phyloP scores from a whole-genome alignment of 768 basidiomycete genomes.

The Sutorius australiensis region DNA sequence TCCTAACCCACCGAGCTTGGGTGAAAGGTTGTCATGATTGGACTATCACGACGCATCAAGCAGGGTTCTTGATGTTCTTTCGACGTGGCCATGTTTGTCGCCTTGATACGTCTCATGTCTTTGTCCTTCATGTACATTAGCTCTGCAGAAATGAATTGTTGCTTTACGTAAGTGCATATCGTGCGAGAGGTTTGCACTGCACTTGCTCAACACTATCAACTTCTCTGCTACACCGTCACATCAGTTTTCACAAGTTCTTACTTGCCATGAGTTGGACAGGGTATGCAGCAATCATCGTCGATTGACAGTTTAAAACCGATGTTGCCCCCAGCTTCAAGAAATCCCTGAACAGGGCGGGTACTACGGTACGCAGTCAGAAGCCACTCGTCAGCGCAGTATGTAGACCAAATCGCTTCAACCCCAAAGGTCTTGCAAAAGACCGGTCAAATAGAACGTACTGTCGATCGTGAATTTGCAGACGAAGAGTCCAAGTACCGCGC shows the following conservation, averaged over 20 bases:
- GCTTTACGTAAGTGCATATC: slow-evolving; percentile 18
- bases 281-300: slow-evolving; percentile 24
- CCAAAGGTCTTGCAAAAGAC: slow-evolving; percentile 91
- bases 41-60: neutral
- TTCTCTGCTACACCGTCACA: neutral
- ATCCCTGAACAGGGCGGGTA: slow-evolving; percentile 86
- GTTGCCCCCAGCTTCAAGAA: slow-evolving; percentile 75
- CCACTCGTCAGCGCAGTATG: neutral
- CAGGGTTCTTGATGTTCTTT: neutral
- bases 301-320: neutral
- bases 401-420: slow-evolving; percentile 6
- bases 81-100: neutral
- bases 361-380: slow-evolving; percentile 56
- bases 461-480: slow-evolving; percentile 89
- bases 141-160: neutral
- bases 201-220: neutral
- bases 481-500: slow-evolving; percentile 88
- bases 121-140: slow-evolving; percentile 1
- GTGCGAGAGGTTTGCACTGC: neutral
- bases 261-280: slow-evolving; percentile 51
- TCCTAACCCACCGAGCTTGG: slow-evolving; percentile 13
- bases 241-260: neutral
- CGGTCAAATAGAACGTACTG: slow-evolving; percentile 93
- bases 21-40: slow-evolving; percentile 18
- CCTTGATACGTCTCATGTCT: neutral